Conservation (phyloP, 2,329 filamentous ascomycete genomes). For the Aspergillus brasiliensis region DNA sequence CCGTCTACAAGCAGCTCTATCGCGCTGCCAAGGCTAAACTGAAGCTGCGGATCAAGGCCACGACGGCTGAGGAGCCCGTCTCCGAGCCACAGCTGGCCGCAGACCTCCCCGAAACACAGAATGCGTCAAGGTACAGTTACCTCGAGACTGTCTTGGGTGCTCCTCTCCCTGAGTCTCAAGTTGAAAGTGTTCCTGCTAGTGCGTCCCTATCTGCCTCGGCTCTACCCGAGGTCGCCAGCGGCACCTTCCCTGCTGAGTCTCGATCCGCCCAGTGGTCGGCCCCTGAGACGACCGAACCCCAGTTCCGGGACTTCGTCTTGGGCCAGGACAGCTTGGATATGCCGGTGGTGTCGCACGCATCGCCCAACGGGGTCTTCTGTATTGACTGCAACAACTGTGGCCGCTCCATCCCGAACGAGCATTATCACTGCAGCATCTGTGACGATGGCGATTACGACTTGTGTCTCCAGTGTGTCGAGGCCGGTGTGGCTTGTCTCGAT, state of each 20-base stretch:
- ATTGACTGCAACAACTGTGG: slow-evolving; percentile 96
- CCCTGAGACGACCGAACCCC: slow-evolving; percentile 15
- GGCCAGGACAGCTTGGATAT: slow-evolving; percentile 31
- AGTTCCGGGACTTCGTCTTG: slow-evolving; percentile 31
- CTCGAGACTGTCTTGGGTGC: slow-evolving; percentile 46
- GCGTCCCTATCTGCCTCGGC: slow-evolving; percentile 14
- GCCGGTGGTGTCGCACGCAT: slow-evolving; percentile 37
- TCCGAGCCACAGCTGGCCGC: slow-evolving; percentile 18
- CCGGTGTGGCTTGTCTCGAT: slow-evolving; percentile 75
- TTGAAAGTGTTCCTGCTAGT: slow-evolving; percentile 14
- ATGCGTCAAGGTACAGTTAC: slow-evolving; percentile 38
- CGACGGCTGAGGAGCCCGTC: slow-evolving; percentile 41
- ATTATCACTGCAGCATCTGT: slow-evolving; percentile 94
- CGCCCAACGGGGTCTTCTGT: slow-evolving; percentile 61
- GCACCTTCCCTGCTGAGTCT: slow-evolving; percentile 10
- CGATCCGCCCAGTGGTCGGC: slow-evolving; percentile 13
- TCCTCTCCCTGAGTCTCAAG: slow-evolving; percentile 25
- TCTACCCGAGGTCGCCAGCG: slow-evolving; percentile 9
- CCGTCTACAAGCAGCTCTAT: slow-evolving; percentile 95
- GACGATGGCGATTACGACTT: slow-evolving; percentile 94
- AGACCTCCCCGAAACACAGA: slow-evolving; percentile 19
- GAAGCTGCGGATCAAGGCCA: slow-evolving; percentile 87
- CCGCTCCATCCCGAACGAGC: slow-evolving; percentile 72
- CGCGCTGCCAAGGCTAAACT: slow-evolving; percentile 96
- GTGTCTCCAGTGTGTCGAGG: slow-evolving; percentile 75